Conservation (phyloP, 2,329 filamentous ascomycete genomes). For the Clarireedia hainanense region DNA sequence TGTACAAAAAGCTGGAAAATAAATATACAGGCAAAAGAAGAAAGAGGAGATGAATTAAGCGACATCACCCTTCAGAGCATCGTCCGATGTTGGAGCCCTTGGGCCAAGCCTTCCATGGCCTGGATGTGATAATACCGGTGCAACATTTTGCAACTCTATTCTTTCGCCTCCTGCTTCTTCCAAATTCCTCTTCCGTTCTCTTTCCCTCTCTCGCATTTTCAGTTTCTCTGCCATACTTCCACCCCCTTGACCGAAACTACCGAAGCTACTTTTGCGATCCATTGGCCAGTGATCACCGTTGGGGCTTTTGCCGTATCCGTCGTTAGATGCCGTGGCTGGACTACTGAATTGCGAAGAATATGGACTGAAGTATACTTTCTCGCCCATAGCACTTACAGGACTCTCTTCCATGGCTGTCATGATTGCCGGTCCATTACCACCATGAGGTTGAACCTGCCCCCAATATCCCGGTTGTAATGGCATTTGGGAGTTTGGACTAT, state of each 20-base stretch:
- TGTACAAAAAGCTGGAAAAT: not conserved
- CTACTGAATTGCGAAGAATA: slow-evolving; percentile 54
- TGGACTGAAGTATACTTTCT: slow-evolving; percentile 46
- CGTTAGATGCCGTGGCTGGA: slow-evolving; percentile 34
- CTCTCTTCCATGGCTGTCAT: slow-evolving; percentile 9
- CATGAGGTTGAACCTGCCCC: slow-evolving; percentile 31
- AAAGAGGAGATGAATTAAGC: not conserved
- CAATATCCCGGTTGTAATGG: slow-evolving; percentile 39
- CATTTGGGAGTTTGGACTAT: slow-evolving; percentile 47
- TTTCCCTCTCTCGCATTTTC: slow-evolving; percentile 4
- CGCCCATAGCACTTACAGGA: slow-evolving; percentile 31
- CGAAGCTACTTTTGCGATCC: slow-evolving; percentile 17
- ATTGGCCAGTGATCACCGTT: slow-evolving; percentile 16
- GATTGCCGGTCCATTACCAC: slow-evolving; percentile 27
- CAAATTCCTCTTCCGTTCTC: slow-evolving; percentile 9
- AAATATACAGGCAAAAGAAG: not conserved
- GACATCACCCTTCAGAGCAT: slow-evolving; percentile 15
- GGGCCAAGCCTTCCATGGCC: slow-evolving; percentile 17
- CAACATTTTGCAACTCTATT: slow-evolving; percentile 23
- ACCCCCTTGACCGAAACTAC: not conserved
- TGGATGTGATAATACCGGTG: slow-evolving; percentile 23
- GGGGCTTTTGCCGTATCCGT: slow-evolving; percentile 2
- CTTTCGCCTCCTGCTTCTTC: slow-evolving; percentile 15
- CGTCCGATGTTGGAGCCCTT: slow-evolving; percentile 14
- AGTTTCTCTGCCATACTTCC: slow-evolving; percentile 6